A percentile compares a stretch with the other conserved stretches of the same genome.
Conservation (phyloP, 2,329 filamentous ascomycete species). For the Aphanocladium album region DNA sequence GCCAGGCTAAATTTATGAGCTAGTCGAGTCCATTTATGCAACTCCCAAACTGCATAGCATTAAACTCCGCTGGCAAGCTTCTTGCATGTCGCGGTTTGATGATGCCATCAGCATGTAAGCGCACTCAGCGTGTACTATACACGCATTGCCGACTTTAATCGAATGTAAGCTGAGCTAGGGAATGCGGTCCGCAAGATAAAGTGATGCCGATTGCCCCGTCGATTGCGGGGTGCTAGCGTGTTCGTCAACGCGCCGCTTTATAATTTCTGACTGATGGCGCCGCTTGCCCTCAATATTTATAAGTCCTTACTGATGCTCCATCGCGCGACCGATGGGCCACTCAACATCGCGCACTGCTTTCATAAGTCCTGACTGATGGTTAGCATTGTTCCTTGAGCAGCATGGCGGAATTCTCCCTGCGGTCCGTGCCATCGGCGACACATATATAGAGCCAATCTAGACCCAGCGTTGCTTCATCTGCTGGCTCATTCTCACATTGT, state of each 20-base stretch:
- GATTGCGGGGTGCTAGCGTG: neutral
- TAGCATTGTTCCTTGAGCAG: neutral
- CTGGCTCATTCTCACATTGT: neutral
- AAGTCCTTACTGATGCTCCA: neutral
- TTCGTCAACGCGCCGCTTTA: neutral
- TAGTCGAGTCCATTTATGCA: no score
- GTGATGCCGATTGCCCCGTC: no score
- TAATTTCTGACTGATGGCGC: neutral
- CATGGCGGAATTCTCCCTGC: neutral
- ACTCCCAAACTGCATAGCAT: no score
- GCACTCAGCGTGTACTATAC: no score
- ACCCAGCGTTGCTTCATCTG: neutral
- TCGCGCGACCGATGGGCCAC: neutral
- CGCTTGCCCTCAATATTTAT: neutral
- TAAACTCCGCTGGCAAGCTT: no score
- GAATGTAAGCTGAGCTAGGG: no score
- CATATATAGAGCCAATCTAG: neutral
- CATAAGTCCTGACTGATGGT: constrained; percentile 3
- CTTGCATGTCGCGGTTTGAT: no score
- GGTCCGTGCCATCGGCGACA: no score
- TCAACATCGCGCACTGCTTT: neutral
- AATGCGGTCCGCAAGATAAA: no score
- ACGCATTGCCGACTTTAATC: no score
- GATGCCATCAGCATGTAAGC: no score
- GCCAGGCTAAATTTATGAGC: no score